Conservation (phyloP, 805 yeast species). For the Candida railenensis region DNA sequence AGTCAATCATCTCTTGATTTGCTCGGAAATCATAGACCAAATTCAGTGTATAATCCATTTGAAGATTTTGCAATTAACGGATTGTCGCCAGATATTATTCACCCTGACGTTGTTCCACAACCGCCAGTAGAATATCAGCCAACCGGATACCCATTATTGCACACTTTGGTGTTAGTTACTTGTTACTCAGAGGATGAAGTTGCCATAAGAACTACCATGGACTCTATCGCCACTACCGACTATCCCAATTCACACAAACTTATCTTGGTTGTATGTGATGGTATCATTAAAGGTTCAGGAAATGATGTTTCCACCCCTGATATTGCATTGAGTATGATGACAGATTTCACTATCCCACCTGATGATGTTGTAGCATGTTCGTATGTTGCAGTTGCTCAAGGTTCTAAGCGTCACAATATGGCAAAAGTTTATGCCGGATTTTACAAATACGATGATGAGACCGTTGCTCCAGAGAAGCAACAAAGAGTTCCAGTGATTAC, state of each 20-base stretch:
- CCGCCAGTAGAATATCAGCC: slow-evolving; percentile 92
- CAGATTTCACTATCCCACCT: slow-evolving; percentile 58
- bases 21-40: slow-evolving; percentile 22
- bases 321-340: slow-evolving; percentile 83
- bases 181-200: slow-evolving; percentile 92
- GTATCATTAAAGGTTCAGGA: slow-evolving; percentile 91
- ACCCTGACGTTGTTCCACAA: slow-evolving; percentile 82
- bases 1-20: slow-evolving; percentile 31
- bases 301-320: slow-evolving; percentile 88
- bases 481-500: slow-evolving; percentile 78
- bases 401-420: slow-evolving; percentile 94
- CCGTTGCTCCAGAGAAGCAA: slow-evolving; percentile 78
- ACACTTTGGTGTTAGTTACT: slow-evolving; percentile 56
- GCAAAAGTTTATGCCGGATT: slow-evolving; percentile 96
- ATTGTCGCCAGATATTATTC: slow-evolving; percentile 58
- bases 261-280: slow-evolving; percentile 86
- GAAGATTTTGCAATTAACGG: slow-evolving; percentile 40
- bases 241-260: slow-evolving; percentile 94
- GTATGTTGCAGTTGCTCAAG: slow-evolving; percentile 94
- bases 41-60: slow-evolving; percentile 30
- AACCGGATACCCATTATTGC: slow-evolving; percentile 71
- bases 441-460: slow-evolving; percentile 76
- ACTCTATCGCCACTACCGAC: slow-evolving; percentile 91
- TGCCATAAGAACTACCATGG: slow-evolving; percentile 84
- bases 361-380: slow-evolving; percentile 81